phyloP scores from a whole-genome alignment of 805 yeast species.

The Wickerhamomyces rabaulensis region DNA sequence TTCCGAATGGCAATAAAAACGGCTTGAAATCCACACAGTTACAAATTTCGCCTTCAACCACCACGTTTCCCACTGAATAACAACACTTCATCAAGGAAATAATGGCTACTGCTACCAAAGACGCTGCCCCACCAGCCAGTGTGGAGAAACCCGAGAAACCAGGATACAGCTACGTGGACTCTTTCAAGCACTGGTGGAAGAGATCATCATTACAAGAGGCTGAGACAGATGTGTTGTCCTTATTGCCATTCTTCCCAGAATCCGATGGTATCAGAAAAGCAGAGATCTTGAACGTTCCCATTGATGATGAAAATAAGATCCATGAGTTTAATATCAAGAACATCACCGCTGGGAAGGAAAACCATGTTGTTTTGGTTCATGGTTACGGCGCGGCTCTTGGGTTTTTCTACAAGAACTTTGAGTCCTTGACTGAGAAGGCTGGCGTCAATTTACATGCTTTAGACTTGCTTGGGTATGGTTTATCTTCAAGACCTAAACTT shows the following conservation, averaged over 20 bases:
- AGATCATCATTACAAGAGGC: conserved; percentile 30
- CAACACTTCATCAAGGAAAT: background rate
- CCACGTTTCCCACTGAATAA: background rate
- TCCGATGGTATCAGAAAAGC: conserved; percentile 43
- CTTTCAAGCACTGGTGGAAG: conserved; percentile 39
- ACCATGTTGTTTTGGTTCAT: conserved; percentile 66
- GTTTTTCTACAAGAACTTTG: conserved; percentile 62
- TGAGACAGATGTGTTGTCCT: conserved; percentile 48
- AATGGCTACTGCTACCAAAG: background rate
- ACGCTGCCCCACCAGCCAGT: background rate
- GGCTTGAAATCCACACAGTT: background rate
- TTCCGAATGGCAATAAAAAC: background rate
- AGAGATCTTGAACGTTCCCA: conserved; percentile 46
- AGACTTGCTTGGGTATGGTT: conserved; percentile 59
- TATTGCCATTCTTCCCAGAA: conserved; percentile 55
- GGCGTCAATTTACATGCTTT: conserved; percentile 56
- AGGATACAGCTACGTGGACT: conserved; percentile 25
- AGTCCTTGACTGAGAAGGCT: conserved; percentile 40
- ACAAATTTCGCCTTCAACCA: background rate
- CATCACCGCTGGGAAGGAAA: conserved; percentile 26
- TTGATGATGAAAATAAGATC: conserved; percentile 46
- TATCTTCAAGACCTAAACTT: conserved; percentile 47
- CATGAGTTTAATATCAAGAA: conserved; percentile 70
- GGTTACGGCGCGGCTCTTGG: conserved; percentile 89
- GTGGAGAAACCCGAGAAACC: background rate